These are phyloP conservation scores for Solanum clarkiae DNA, from an alignment of 257 asterid species.

Conservation along the genomic window DNA sequence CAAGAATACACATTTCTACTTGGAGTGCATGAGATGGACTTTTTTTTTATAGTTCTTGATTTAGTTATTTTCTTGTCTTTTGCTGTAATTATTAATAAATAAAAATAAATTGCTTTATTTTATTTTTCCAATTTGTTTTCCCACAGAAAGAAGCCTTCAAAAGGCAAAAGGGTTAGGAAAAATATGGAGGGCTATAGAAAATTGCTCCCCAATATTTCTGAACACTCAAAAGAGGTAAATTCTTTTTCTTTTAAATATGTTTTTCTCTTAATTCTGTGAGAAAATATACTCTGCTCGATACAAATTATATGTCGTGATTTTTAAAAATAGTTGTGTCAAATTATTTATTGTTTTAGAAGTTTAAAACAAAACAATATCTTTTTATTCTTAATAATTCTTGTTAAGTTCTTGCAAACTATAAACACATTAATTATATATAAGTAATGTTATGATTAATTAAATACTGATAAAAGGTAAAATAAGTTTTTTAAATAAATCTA, in stretches of 20 bases:
- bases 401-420: too few species aligned
- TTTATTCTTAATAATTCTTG: too few species aligned
- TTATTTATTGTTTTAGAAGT: too few species aligned
- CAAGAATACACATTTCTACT: neutral
- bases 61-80: too few species aligned
- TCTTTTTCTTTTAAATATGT: neutral
- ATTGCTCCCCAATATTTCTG: neutral
- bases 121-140: neutral
- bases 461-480: too few species aligned
- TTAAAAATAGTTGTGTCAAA: neutral
- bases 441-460: too few species aligned
- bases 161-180: neutral
- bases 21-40: neutral
- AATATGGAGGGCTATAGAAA: neutral
- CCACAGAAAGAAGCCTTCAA: neutral
- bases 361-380: too few species aligned
- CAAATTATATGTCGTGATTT: neutral
- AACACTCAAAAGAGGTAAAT: neutral
- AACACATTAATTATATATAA: too few species aligned
- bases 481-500: too few species aligned
- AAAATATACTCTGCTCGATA: neutral
- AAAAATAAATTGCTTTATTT: neutral
- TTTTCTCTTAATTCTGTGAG: neutral
- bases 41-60: neutral
- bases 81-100: neutral